A percentile compares a stretch with the other conserved stretches of the same genome.
phyloP scores from a whole-genome alignment of 495 filamentous ascomycete species.

The Extremus antarcticus region DNA sequence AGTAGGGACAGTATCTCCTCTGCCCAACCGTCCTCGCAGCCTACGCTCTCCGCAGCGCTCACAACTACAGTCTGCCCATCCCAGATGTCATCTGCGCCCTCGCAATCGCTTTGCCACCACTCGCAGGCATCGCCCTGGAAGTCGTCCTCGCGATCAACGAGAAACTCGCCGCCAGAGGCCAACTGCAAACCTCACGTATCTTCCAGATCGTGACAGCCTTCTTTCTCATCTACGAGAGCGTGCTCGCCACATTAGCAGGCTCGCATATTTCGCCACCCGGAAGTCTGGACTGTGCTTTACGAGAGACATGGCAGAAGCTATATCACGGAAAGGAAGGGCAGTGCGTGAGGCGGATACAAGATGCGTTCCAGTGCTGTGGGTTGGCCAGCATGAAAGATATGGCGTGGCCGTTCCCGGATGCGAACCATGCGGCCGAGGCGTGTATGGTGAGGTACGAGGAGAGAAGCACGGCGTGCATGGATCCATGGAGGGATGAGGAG shows the following conservation, averaged over 20 bases:
- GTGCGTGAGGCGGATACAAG: slow-evolving; percentile 50
- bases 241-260: slow-evolving; percentile 47
- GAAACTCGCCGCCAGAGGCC: slow-evolving; percentile 23
- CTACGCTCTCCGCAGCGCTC: slow-evolving; percentile 39
- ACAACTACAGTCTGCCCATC: slow-evolving; percentile 41
- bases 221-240: slow-evolving; percentile 35
- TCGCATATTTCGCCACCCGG: slow-evolving; percentile 40
- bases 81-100: slow-evolving; percentile 37
- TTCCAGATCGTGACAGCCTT: slow-evolving; percentile 32
- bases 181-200: slow-evolving; percentile 26
- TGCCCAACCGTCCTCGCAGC: slow-evolving; percentile 23
- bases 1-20: slow-evolving; percentile 25
- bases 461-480: slow-evolving; percentile 4
- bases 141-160: slow-evolving; percentile 36
- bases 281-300: slow-evolving; percentile 40
- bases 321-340: slow-evolving; percentile 39
- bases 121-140: slow-evolving; percentile 40
- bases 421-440: slow-evolving; percentile 10
- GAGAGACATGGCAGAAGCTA: slow-evolving; percentile 42
- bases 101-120: slow-evolving; percentile 41
- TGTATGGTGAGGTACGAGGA: slow-evolving; percentile 22
- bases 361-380: slow-evolving; percentile 55
- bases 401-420: slow-evolving; percentile 45
- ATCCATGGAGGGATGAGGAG: slow-evolving; percentile 26
- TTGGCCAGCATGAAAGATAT: slow-evolving; percentile 43